Percentiles rank a stretch among this genome's conserved stretches.
These are phyloP conservation scores for Perkinsus marinus DNA, from an alignment of 169 alveolate genomes.

Conservation along the genomic window DNA sequence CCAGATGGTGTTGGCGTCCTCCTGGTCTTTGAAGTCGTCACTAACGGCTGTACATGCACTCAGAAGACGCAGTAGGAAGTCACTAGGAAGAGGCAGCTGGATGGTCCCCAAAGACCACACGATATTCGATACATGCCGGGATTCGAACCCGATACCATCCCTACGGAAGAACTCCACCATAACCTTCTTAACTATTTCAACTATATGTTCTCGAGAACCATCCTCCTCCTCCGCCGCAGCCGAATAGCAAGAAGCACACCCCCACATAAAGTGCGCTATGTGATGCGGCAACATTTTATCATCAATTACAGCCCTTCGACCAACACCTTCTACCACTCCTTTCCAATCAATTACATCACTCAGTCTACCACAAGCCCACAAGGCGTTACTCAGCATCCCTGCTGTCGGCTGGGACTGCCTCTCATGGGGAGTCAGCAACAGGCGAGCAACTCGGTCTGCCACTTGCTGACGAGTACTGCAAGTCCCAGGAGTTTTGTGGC, in stretches of 20 bases:
- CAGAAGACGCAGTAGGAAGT: not conserved
- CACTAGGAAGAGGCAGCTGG: not conserved
- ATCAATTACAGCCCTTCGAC: not conserved
- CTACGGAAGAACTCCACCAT: not conserved
- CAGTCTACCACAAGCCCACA: not conserved
- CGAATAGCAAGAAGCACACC: not conserved
- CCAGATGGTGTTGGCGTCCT: not conserved
- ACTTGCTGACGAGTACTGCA: not conserved
- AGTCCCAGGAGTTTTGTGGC: not conserved
- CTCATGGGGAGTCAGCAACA: not conserved
- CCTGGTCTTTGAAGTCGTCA: not conserved
- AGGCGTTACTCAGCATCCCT: not conserved
- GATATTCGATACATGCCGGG: not conserved
- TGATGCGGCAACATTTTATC: not conserved
- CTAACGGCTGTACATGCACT: not conserved
- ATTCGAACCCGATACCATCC: not conserved
- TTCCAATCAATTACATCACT: not conserved
- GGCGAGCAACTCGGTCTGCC: not conserved
- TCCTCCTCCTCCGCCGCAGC: not conserved
- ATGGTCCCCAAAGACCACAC: not conserved
- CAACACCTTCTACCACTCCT: not conserved
- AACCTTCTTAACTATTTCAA: not conserved
- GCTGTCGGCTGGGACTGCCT: not conserved
- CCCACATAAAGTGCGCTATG: not conserved
- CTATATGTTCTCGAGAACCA: not conserved